These are phyloP conservation scores for Hansenula anomala DNA, from an alignment of 1,139 yeast species.

Conservation along the genomic window DNA sequence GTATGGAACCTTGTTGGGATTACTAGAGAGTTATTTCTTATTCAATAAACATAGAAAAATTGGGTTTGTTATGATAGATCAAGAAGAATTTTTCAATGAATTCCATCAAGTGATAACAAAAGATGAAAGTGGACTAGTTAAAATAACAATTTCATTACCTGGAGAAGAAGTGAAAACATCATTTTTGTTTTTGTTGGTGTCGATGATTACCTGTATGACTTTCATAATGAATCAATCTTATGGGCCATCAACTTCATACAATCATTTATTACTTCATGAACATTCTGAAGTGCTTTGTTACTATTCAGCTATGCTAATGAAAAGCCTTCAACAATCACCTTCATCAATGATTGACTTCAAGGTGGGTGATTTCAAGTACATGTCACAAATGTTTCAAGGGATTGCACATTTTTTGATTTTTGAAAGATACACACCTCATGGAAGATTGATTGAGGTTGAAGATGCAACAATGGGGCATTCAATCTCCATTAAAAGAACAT, in stretches of 20 bases:
- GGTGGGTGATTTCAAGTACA: too few relatives aligned
- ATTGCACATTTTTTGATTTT: background rate
- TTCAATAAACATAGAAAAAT: background rate
- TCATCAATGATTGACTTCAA: too few relatives aligned
- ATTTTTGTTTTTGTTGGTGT: background rate
- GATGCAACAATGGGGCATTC: slow-evolving; percentile 1
- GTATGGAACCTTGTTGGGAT: background rate
- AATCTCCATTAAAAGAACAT: background rate
- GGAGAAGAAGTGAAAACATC: background rate
- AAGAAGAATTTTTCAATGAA: background rate
- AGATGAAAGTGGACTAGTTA: background rate
- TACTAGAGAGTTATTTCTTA: background rate
- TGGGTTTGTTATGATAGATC: background rate
- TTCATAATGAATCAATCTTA: background rate
- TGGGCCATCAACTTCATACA: background rate
- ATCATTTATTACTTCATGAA: slow-evolving; percentile 1
- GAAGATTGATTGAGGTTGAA: background rate
- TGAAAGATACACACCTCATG: slow-evolving; percentile 2
- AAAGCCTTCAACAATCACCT: background rate
- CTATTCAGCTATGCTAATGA: background rate
- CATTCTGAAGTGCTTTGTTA: background rate
- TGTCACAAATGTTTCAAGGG: background rate
- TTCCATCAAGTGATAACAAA: background rate
- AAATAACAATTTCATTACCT: background rate
- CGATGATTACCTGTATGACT: background rate